Percentiles rank a stretch among this genome's conserved stretches.
phyloP scores from a whole-genome alignment of 352 stramenopile species.

The Globisporangium lucens region DNA sequence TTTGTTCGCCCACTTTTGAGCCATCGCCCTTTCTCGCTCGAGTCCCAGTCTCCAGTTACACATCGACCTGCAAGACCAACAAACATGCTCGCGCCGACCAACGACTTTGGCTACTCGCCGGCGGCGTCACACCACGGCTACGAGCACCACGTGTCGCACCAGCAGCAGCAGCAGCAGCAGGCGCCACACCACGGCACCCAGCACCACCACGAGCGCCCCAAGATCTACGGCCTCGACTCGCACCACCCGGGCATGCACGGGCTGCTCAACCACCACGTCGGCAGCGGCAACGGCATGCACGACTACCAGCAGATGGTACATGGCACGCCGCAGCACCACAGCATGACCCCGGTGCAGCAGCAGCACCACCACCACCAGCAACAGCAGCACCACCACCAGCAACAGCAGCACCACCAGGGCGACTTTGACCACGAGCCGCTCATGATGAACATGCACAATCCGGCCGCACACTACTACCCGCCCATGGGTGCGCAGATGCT shows the following conservation, averaged over 20 bases:
- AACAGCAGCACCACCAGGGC: conserved; percentile 40
- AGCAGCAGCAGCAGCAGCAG: conserved; percentile 20
- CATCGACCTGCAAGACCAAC: not conserved
- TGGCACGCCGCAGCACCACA: conserved; percentile 37
- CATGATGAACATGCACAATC: conserved; percentile 47
- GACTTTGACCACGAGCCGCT: conserved; percentile 62
- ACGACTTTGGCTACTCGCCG: conserved; percentile 66
- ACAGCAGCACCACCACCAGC: conserved; percentile 45
- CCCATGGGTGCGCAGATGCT: conserved; percentile 47
- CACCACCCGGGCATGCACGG: conserved; percentile 29
- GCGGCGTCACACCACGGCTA: conserved; percentile 9
- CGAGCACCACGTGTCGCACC: conserved; percentile 22
- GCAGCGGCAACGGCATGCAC: conserved; percentile 19
- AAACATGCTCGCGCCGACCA: conserved; percentile 42
- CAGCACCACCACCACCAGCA: conserved; percentile 59
- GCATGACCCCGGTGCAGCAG: conserved; percentile 33
- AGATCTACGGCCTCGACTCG: conserved; percentile 47
- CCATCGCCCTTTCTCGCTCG: not conserved
- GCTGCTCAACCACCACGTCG: conserved; percentile 33
- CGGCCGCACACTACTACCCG: conserved; percentile 40
- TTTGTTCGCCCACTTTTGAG: not conserved
- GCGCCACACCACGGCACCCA: conserved; percentile 11
- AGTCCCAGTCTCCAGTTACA: not conserved
- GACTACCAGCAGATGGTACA: conserved; percentile 46
- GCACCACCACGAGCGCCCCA: conserved; percentile 60